Conservation (phyloP, 139 green algal genomes). For the Bryopsis sp. region DNA sequence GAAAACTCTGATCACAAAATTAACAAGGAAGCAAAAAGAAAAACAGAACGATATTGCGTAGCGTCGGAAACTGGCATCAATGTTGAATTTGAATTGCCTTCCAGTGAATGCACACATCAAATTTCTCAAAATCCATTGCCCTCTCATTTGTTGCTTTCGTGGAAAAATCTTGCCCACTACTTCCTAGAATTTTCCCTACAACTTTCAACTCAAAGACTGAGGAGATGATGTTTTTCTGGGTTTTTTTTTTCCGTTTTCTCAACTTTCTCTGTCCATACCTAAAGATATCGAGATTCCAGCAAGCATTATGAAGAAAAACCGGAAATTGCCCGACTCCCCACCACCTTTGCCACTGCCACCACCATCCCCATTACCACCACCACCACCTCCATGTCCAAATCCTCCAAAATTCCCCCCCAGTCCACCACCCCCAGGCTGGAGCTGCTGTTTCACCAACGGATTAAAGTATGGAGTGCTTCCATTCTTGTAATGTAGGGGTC, state of each 20-base stretch:
- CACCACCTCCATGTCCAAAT: neutral
- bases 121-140: too few species aligned
- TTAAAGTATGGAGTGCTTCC: too few species aligned
- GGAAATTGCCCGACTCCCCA: neutral
- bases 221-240: slow-evolving; percentile 10
- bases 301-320: neutral
- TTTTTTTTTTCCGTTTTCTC: neutral
- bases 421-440: too few species aligned
- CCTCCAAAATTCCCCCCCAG: too few species aligned
- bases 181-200: too few species aligned
- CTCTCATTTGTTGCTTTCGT: too few species aligned
- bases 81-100: neutral
- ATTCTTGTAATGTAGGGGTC: too few species aligned
- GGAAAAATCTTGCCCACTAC: too few species aligned
- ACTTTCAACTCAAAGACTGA: too few species aligned
- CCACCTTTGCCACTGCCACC: neutral
- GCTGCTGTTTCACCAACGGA: too few species aligned
- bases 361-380: neutral
- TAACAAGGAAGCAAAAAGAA: neutral
- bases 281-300: neutral
- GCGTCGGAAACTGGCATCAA: neutral
- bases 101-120: neutral
- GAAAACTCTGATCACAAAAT: neutral
- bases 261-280: neutral
- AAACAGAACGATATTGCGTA: neutral